phyloP scores from a whole-genome alignment of 495 filamentous ascomycete genomes.

The Hypoxylon crocopeplum region DNA sequence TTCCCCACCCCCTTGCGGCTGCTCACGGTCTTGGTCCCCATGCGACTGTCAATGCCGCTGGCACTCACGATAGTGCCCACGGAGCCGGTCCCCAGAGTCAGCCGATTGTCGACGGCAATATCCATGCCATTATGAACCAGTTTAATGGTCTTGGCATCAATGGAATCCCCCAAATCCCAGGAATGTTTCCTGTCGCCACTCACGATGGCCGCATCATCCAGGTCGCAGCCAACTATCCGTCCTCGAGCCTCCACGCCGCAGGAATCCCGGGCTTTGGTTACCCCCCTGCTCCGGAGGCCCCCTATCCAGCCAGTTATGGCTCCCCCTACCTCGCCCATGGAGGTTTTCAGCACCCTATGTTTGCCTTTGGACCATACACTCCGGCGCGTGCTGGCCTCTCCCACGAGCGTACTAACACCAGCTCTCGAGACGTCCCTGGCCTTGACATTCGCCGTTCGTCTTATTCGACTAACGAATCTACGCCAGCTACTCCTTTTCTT shows the following conservation, averaged over 20 bases:
- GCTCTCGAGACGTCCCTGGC: slow-evolving; percentile 59
- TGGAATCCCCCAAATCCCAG: slow-evolving; percentile 19
- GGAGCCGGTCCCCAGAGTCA: slow-evolving; percentile 20
- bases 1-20: background rate
- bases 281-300: slow-evolving; percentile 29
- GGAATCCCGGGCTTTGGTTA: slow-evolving; percentile 37
- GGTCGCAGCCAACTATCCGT: slow-evolving; percentile 37
- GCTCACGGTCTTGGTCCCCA: background rate
- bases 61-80: slow-evolving; percentile 21
- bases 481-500: slow-evolving; percentile 66
- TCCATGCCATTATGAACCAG: slow-evolving; percentile 43
- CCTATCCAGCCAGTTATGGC: slow-evolving; percentile 27
- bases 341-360: slow-evolving; percentile 37
- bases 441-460: slow-evolving; percentile 68
- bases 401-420: slow-evolving; percentile 48
- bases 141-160: slow-evolving; percentile 39
- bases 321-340: slow-evolving; percentile 32
- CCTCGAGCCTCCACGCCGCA: slow-evolving; percentile 28
- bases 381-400: slow-evolving; percentile 49
- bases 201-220: slow-evolving; percentile 47
- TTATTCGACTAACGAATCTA: slow-evolving; percentile 74
- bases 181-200: slow-evolving; percentile 41
- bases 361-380: slow-evolving; percentile 56
- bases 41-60: slow-evolving; percentile 13
- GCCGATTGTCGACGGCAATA: slow-evolving; percentile 22